Conservation (phyloP, 2,329 filamentous ascomycete species). For the Trichoderma endophyticum region DNA sequence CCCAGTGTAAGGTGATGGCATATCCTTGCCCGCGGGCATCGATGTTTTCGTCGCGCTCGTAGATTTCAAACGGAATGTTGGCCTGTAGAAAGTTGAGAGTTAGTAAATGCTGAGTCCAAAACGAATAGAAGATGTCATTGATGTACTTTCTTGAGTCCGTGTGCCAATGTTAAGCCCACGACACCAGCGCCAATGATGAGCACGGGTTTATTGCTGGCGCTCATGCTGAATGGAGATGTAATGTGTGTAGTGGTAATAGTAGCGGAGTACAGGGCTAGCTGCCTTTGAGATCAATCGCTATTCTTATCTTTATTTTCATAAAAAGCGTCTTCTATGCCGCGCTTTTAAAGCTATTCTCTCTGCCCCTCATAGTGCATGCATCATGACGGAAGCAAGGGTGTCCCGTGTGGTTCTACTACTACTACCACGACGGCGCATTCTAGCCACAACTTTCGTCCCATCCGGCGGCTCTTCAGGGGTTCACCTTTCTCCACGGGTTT, state of each 20-base stretch:
- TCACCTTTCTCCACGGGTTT: neutral
- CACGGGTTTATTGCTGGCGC: constrained; percentile 26
- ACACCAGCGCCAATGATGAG: constrained; percentile 39
- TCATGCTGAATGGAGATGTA: neutral
- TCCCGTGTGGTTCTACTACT: neutral
- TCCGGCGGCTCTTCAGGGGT: neutral
- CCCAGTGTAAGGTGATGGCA: constrained; percentile 61
- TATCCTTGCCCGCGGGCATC: constrained; percentile 45
- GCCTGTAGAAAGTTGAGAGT: constrained; percentile 17
- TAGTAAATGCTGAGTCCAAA: neutral
- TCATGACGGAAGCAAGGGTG: neutral
- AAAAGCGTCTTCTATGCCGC: neutral
- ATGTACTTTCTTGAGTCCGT: constrained; percentile 35
- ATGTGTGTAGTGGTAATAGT: neutral
- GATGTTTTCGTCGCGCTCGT: constrained; percentile 31
- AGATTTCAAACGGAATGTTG: constrained; percentile 32
- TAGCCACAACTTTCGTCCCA: neutral
- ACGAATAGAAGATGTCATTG: neutral
- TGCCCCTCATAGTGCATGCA: neutral
- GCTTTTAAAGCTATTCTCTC: neutral
- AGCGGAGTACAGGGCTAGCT: neutral
- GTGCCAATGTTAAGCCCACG: constrained; percentile 37
- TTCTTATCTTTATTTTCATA: neutral
- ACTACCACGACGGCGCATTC: neutral
- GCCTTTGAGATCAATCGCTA: neutral